phyloP scores from a whole-genome alignment of 805 yeast genomes.

The Monosporozyma aquatica region DNA sequence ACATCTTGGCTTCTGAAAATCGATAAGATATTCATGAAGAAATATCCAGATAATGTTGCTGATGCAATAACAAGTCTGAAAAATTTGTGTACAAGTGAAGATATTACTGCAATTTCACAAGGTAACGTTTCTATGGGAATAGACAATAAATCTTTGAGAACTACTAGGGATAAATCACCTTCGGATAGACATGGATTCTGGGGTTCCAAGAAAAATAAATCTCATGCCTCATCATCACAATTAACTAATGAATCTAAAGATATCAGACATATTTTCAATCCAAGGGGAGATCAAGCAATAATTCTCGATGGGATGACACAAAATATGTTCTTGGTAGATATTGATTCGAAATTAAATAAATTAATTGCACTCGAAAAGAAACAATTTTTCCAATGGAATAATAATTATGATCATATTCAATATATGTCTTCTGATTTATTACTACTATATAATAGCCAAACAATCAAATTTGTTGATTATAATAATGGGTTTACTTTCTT shows the following conservation, averaged over 20 bases:
- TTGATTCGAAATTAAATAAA: constrained; percentile 7
- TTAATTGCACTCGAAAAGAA: constrained; percentile 12
- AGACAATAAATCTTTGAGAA: background rate
- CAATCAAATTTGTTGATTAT: constrained; percentile 20
- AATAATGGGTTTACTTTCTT: constrained; percentile 23
- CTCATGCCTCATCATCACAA: background rate
- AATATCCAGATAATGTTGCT: constrained; percentile 16
- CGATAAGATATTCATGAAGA: constrained; percentile 16
- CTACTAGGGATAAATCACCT: too few species aligned
- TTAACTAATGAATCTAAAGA: background rate
- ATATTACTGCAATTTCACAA: background rate
- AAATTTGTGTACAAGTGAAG: background rate
- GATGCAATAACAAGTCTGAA: constrained; percentile 14
- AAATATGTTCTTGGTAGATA: constrained; percentile 6
- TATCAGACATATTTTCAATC: constrained; percentile 14
- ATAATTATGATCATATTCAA: constrained; percentile 12
- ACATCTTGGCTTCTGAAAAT: constrained; percentile 6
- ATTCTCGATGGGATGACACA: constrained; percentile 19
- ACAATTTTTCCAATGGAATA: constrained; percentile 18
- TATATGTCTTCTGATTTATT: constrained; percentile 16
- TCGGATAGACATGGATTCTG: background rate
- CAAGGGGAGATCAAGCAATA: constrained; percentile 5
- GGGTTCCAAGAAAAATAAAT: constrained; percentile 1
- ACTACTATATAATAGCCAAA: constrained; percentile 12
- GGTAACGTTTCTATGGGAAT: too few species aligned